Conservation (phyloP, 2,329 filamentous ascomycete species). For the Pezizomycotina sp. region DNA sequence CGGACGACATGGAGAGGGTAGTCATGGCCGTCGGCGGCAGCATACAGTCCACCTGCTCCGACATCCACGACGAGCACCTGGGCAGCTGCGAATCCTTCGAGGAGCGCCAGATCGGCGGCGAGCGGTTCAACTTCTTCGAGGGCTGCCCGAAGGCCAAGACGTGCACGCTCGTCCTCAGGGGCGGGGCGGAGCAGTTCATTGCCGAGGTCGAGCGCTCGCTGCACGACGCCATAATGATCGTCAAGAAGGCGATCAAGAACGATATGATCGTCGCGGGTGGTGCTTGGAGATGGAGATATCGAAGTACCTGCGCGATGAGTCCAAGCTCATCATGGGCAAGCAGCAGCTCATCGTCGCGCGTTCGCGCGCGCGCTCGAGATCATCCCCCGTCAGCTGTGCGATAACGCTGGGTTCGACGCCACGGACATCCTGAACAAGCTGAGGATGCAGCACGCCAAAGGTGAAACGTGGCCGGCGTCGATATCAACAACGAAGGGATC, state of each 20-base stretch:
- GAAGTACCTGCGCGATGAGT: constrained; percentile 75
- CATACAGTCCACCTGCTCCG: constrained; percentile 87
- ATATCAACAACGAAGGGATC: constrained; percentile 83
- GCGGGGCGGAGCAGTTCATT: constrained; percentile 97
- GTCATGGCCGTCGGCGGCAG: constrained; percentile 87
- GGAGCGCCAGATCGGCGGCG: constrained; percentile 90
- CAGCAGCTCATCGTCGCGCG: constrained; percentile 91
- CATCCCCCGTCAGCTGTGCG: constrained; percentile 89
- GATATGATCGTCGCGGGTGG: constrained; percentile 87
- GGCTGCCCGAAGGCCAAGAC: constrained; percentile 91
- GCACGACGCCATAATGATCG: constrained; percentile 99
- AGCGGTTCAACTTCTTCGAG: constrained; percentile 97
- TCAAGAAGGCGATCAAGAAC: constrained; percentile 94
- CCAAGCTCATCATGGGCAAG: constrained; percentile 83
- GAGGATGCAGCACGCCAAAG: constrained; percentile 88
- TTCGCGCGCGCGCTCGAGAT: constrained; percentile 96
- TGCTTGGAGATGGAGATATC: constrained; percentile 95
- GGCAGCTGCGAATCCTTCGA: constrained; percentile 83
- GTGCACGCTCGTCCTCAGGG: constrained; percentile 85
- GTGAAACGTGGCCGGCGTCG: constrained; percentile 84
- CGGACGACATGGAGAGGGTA: constrained; percentile 89
- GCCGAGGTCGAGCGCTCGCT: constrained; percentile 94
- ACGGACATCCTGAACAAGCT: constrained; percentile 95
- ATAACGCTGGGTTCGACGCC: constrained; percentile 95
- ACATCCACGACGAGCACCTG: constrained; percentile 76